Conservation (phyloP, 139 green algal species). For the Coelastrella sp. region DNA sequence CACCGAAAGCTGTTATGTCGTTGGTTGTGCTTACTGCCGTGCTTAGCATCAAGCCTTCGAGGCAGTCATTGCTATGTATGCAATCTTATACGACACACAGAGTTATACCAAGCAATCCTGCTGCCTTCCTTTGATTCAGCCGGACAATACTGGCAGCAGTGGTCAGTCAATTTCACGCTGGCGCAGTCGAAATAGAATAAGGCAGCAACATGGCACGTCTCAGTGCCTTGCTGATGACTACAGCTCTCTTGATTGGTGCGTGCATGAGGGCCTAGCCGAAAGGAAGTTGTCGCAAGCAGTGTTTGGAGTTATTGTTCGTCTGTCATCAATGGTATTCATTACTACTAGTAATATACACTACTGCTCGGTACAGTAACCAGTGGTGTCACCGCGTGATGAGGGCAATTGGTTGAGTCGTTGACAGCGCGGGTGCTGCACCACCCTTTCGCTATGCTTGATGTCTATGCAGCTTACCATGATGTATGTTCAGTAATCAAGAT, state of each 20-base stretch:
- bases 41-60: too few relatives aligned
- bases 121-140: too few relatives aligned
- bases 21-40: neutral
- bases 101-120: too few relatives aligned
- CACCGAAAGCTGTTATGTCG: conserved; percentile 12
- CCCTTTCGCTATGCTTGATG: too few relatives aligned
- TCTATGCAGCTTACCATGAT: too few relatives aligned
- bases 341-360: too few relatives aligned
- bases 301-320: too few relatives aligned
- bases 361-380: neutral
- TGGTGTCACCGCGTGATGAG: neutral
- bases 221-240: conserved; percentile 1
- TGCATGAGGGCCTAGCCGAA: neutral
- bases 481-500: too few relatives aligned
- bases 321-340: too few relatives aligned
- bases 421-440: neutral
- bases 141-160: neutral
- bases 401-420: conserved; percentile 22
- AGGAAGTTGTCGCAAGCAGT: too few relatives aligned
- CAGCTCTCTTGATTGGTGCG: conserved; percentile 13
- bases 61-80: too few relatives aligned
- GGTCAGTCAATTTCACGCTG: neutral
- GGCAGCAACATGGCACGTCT: conserved; percentile 2
- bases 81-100: too few relatives aligned
- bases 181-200: neutral